Evolutionary conservation across 139 green algal genomes (phyloP).

Genomic region (Gonium pectorale): DNA sequence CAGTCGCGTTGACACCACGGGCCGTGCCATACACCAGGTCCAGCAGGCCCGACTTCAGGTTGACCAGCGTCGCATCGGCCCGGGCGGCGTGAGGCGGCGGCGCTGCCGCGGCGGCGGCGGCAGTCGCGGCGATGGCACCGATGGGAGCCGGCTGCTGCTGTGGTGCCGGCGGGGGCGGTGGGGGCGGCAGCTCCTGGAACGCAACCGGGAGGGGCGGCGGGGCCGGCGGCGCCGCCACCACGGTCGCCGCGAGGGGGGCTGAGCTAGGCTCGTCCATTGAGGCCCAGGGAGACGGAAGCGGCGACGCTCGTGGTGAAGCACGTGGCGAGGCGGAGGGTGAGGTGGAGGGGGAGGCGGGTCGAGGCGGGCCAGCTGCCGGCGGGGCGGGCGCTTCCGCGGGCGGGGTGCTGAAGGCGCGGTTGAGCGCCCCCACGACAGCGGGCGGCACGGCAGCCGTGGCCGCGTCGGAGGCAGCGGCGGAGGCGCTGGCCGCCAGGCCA

Average conservation of each 20-base stretch:
- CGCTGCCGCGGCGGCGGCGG: not conserved
- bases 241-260: too few relatives aligned
- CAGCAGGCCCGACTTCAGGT: slow-evolving; percentile 59
- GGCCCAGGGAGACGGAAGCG: too few relatives aligned
- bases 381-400: too few relatives aligned
- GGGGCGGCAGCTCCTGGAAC: not conserved
- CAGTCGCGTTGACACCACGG: slow-evolving; percentile 51
- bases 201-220: too few relatives aligned
- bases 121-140: not conserved
- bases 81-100: not conserved
- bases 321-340: not conserved
- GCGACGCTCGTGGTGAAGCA: not conserved
- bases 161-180: not conserved
- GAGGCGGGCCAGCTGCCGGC: not conserved
- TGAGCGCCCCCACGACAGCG: too few relatives aligned
- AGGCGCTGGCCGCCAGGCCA: too few relatives aligned
- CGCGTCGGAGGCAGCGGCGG: too few relatives aligned
- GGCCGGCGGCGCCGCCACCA: too few relatives aligned
- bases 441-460: not conserved
- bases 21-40: slow-evolving; percentile 71
- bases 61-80: slow-evolving; percentile 7
- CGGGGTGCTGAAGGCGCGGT: too few relatives aligned
- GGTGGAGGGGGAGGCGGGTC: not conserved
- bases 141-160: not conserved
- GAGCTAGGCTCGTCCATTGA: too few relatives aligned